Conservation (phyloP, 352 stramenopile genomes). For the Pythium guiyangense region DNA sequence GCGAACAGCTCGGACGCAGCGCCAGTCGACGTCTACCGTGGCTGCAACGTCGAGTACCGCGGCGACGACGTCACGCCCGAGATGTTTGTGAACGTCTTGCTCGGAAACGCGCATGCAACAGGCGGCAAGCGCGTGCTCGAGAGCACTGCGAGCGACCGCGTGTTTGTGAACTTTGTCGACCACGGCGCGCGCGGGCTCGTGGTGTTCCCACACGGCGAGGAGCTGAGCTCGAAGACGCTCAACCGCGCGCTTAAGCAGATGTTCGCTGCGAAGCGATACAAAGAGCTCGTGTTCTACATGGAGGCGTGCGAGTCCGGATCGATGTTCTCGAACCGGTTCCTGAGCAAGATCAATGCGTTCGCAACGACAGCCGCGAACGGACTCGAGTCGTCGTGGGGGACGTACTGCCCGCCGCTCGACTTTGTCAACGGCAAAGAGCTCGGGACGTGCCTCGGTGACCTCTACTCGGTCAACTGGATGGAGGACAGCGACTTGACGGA, state of each 20-base stretch:
- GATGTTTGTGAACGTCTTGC: conserved; percentile 86
- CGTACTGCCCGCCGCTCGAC: conserved; percentile 85
- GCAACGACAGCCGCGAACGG: conserved; percentile 88
- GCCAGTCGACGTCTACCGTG: conserved; percentile 84
- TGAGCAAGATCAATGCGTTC: conserved; percentile 82
- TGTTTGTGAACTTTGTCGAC: conserved; percentile 93
- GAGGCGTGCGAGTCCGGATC: conserved; percentile 91
- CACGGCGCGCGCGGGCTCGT: conserved; percentile 85
- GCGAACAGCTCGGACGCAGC: conserved; percentile 28
- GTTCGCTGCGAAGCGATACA: conserved; percentile 83
- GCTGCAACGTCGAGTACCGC: conserved; percentile 73
- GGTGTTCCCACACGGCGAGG: conserved; percentile 72
- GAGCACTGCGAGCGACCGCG: conserved; percentile 79
- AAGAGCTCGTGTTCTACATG: conserved; percentile 90
- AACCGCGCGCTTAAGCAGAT: conserved; percentile 72
- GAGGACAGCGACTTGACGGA: conserved; percentile 86
- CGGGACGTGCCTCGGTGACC: conserved; percentile 80
- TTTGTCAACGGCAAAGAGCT: conserved; percentile 65
- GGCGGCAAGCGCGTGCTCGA: conserved; percentile 77
- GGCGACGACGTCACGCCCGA: conserved; percentile 80
- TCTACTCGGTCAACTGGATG: conserved; percentile 92
- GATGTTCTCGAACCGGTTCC: conserved; percentile 83
- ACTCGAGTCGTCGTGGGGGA: conserved; percentile 85
- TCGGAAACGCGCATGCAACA: conserved; percentile 56
- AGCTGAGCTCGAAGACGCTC: conserved; percentile 66